Conservation (phyloP, 73 alveolate species). For the Loxodes magnus region DNA sequence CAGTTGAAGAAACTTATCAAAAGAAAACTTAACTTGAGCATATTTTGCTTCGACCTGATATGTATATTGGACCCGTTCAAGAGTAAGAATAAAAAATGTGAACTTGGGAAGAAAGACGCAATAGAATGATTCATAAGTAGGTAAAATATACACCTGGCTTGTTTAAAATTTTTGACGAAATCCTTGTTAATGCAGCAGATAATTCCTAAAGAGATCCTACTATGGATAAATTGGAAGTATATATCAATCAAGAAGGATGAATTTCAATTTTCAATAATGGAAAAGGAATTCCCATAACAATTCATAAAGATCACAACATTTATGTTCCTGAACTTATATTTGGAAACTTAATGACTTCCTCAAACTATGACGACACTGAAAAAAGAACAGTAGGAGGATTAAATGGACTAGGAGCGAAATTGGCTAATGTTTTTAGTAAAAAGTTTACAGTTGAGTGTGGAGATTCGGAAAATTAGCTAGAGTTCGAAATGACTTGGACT, state of each 20-base stretch:
- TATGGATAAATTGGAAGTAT: constrained; percentile 78
- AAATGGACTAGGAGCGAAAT: constrained; percentile 99
- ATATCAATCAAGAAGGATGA: constrained; percentile 52
- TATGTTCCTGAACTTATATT: constrained; percentile 95
- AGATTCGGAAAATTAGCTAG: not conserved
- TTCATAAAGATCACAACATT: constrained; percentile 84
- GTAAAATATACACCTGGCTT: constrained; percentile 91
- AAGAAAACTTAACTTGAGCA: constrained; percentile 86
- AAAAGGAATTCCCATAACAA: constrained; percentile 80
- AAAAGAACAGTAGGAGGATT: constrained; percentile 98
- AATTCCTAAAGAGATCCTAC: constrained; percentile 83
- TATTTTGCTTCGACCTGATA: constrained; percentile 94
- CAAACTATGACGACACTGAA: constrained; percentile 93
- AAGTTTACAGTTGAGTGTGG: constrained; percentile 89
- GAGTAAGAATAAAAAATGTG: constrained; percentile 52
- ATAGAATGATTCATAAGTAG: constrained; percentile 59
- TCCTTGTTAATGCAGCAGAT: constrained; percentile 98
- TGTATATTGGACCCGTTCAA: constrained; percentile 95
- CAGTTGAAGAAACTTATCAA: constrained; percentile 77
- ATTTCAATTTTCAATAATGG: constrained; percentile 90
- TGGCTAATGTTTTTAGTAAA: constrained; percentile 93
- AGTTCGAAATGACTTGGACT: constrained; percentile 41
- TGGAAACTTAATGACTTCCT: constrained; percentile 95
- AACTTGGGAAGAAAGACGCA: constrained; percentile 62
- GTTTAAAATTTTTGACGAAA: constrained; percentile 91